Evolutionary conservation across 78 protist genomes (phyloP), one percentile per base, ranked within the genome.

Genomic region (Chrysochromulina parva): DNA sequence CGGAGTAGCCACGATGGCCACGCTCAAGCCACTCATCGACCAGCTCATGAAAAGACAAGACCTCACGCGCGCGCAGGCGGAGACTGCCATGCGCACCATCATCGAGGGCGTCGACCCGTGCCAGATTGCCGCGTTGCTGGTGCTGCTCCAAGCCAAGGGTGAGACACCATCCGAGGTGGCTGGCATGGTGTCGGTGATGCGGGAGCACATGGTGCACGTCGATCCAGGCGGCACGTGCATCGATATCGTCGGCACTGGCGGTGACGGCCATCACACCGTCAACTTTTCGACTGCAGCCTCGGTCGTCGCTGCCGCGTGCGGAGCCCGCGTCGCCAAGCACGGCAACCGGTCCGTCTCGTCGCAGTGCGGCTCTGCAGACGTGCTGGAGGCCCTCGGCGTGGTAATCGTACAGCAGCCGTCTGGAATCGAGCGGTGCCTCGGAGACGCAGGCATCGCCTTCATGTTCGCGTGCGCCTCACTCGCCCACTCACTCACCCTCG

Each of bases 211-310:
- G 69, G 38, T 82, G 55, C 53, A 26, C 10, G 88, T 82, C 19
- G 2, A 2, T 16, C n/a, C 52, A 6, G 52, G 4, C 16, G 50
- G 9, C 16, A n/a, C 24, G 28, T 6, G 17, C 26, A 22, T 82
- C 88, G 88, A 82, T 10, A 82, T 82, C 67, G 88, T 82, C 22
- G 88, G 88, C 88, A 82, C 88, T 2, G 88, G 88, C 26, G 88
- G 88, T 0, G 88, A 82, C 52, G 88, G 88, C 5, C 54, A 53
- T 13, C 48, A 53, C 67, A 82, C 88, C 14, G 65, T 82, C 54
- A 82, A 82, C 53, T 20, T 82, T 1, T 82, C 88, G 28, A 82
- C 69, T 7, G 88, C 69, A 0, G 88, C 88, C 14, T 19, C 65
- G 54, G 48, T 78, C 16, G 86, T 78, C 13, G 47, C 47, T 0